Evolutionary conservation across 305 asterid genomes (phyloP), one percentile per base, ranked within the genome.

Genomic region (Fraxinus paxiana): DNA sequence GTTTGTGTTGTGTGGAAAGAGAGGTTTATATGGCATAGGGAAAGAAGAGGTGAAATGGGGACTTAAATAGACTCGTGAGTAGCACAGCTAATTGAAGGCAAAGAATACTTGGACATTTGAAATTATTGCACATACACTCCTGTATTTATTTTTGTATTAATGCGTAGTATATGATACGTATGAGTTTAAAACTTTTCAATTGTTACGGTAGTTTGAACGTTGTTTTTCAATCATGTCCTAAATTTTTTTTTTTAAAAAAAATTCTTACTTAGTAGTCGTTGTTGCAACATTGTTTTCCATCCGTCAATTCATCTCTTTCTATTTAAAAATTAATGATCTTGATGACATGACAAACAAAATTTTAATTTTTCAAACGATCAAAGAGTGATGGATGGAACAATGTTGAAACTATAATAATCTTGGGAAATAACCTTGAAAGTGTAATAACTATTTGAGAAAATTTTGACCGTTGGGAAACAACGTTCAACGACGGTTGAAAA

Each of bases 11-110:
- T 72, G 38, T 73, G 73, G 51, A 56, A 38, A 35, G 51, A 4
- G 51, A 38, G 78, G 17, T 56, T 78, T 76, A 79, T 72, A 74
- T 76, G 79, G 33, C 73, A 75, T 41, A 34, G 48, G 79, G 79
- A 28, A 71, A 59, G 73, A 82, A 73, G 81, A 43, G 84, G 12
- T 20, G 73, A 73, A 20, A 26, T 17, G 83, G 84, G 35, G 84
- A 43, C 84, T 87, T 93, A 86, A 90, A 88, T 88, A 88, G 92
- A 87, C 86, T 80, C 89, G 86, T 87, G 92, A 84, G 86, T 7
- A 70, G 82, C 75, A 69, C 48, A 43, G 73, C 77, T 75, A 69
- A 69, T 30, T 43, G 78, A 78, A 6, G 59, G 75, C 79, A 46
- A 70, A 20, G 20, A 77, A 79, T 85, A 86, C 80, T 82, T 85